Evolutionary conservation across 257 asterid genomes (phyloP), one percentile per base, ranked within the genome.

Genomic region (Nicotiana obtusifolia): DNA sequence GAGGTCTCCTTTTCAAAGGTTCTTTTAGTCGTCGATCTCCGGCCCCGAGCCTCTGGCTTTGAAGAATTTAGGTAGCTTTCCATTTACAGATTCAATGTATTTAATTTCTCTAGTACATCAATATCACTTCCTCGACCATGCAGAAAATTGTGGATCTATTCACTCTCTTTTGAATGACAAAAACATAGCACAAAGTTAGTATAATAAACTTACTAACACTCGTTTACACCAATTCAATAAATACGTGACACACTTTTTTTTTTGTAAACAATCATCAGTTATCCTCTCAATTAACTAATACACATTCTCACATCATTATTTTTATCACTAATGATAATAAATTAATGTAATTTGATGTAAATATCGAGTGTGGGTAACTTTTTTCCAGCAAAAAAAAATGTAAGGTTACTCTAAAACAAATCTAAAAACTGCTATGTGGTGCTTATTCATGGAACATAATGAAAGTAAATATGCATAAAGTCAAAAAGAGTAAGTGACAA

Each of bases 11-110:
- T 56, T 56, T 56, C 22, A 56, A 56, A 17, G 60, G 62, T 56
- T 56, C 62, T 56, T 73, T 49, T 24, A 49, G 62, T 73, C 5
- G 22, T 73, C 5, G 9, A 37, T 47, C 35, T 73, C 10, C 47
- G 47, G 47, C 41, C 22, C 15, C 8, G 5, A 22, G 56, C 78
- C 37, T 47, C 2, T 47, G 78, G 37, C 22, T 37, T n/a, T 22
- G 35, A 64, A 17, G n/a, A 54, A 22, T 62, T 30, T 22, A 44
- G 73, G 81, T 1, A 53, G 4, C 41, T 16, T 61, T 76, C 81
- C 86, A 85, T 62, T 77, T 79, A 26, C 80, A 77, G 81, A 82
- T 84, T 84, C 86, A 77, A 59, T 84, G 86, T 26, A 86, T 76
- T 61, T 52, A 35, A 19, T 68, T 19, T 64, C 28, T 76, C 22